Evolutionary conservation across 345 rosid species (phyloP).

Genomic region (Turnera subulata): DNA sequence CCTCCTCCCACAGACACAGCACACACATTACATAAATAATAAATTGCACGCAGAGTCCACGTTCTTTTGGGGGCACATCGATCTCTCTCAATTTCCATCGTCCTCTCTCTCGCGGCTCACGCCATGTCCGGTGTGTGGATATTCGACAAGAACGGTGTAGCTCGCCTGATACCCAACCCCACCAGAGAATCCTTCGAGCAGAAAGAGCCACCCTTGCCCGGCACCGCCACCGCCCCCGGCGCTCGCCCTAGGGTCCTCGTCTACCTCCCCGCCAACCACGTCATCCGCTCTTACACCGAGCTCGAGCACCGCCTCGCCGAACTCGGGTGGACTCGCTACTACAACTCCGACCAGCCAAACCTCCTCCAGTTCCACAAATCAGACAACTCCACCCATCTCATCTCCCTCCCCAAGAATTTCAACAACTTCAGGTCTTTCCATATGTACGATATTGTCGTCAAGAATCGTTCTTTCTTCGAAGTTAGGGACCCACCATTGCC

Average conservation of each 20-base stretch:
- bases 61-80: background rate
- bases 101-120: background rate
- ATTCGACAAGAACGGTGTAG: slow-evolving; percentile 59
- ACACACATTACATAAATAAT: background rate
- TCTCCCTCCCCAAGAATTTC: slow-evolving; percentile 48
- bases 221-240: slow-evolving; percentile 66
- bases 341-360: slow-evolving; percentile 25
- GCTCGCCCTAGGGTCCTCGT: slow-evolving; percentile 65
- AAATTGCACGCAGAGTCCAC: background rate
- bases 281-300: slow-evolving; percentile 42
- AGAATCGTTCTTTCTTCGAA: slow-evolving; percentile 56
- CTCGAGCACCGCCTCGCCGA: slow-evolving; percentile 49
- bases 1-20: background rate
- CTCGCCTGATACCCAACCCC: slow-evolving; percentile 46
- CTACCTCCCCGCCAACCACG: slow-evolving; percentile 54
- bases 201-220: slow-evolving; percentile 35
- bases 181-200: slow-evolving; percentile 61
- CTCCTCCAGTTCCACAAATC: slow-evolving; percentile 66
- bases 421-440: slow-evolving; percentile 36
- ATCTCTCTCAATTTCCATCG: background rate
- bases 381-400: slow-evolving; percentile 39
- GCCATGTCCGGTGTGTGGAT: slow-evolving; percentile 68
- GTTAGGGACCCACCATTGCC: slow-evolving; percentile 56
- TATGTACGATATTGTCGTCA: slow-evolving; percentile 68
- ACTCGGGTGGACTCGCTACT: slow-evolving; percentile 67